Base-by-base conservation (phyloP, 192 early-diverging fungal species). In the Phycomyces nitens region DNA sequence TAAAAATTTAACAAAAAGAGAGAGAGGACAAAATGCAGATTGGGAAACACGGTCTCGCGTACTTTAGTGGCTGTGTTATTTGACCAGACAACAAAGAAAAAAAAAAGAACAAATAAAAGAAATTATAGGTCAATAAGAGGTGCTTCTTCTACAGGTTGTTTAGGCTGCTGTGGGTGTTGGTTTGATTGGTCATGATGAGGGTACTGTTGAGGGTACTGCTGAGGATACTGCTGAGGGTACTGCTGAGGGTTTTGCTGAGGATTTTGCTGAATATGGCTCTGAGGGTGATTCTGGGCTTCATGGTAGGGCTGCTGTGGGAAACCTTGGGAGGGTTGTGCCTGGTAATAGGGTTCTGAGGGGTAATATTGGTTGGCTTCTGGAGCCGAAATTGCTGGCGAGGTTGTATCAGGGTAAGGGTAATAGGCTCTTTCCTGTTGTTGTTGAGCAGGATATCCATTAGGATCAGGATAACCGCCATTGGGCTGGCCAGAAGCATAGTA, bases 121-220 rank as follows among this genome's bases (percentile, higher is more conserved):
- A 49, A 69, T 44, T 64, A 63, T 39, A 68, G 50, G 11, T 63
- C 62, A 40, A 63, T 63, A 9, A 63, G 39, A 54, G 52, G 52
- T 22, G 62, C 51, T 7, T 63, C 62, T 5, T 63, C 62, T n/a
- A 63, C 62, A 27, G 62, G 62, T 42, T 63, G 29, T 38, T 63
- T 42, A 41, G 51, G 62, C 27, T 62, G 43, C 21, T 26, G 54
- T 55, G 0, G 60, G 27, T 53, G 34, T 41, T 63, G 62, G 16
- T 26, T 21, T 41, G 21, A 10, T 24, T 49, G 62, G 53, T 26
- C 39, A 53, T 63, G 42, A 55, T n/a, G 24, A 63, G 34, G 39
- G 53, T 59, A 59, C 21, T 59, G 23, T 23, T 22, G 41, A 18
- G n/a, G 34, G 15, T 34, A n/a, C 11, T 21, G 21, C 5, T 42